A percentile compares a stretch with the other conserved stretches of the same genome.
Conservation (phyloP, 2,329 filamentous ascomycete genomes). For the Alternaria arbusti region DNA sequence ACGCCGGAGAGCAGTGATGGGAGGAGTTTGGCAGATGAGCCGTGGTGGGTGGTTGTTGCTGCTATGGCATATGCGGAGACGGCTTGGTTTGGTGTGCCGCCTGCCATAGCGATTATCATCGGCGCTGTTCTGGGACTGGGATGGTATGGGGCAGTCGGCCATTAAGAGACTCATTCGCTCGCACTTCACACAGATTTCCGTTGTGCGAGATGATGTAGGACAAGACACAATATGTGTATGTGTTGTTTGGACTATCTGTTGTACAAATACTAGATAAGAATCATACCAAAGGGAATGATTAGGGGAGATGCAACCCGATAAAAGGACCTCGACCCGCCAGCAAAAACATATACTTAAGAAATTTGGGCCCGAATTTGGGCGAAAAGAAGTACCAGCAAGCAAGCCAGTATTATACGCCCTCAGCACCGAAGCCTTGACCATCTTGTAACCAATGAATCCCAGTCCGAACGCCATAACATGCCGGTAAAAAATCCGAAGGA, state of each 20-base stretch:
- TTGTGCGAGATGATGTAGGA: too few relatives aligned
- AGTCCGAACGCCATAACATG: neutral
- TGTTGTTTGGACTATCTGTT: neutral
- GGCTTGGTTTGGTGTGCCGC: constrained; percentile 49
- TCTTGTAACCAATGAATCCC: neutral
- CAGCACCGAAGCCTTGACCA: neutral
- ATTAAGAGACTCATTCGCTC: neutral
- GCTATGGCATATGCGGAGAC: constrained; percentile 50
- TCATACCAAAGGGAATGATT: neutral
- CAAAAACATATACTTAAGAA: neutral
- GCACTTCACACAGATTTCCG: neutral
- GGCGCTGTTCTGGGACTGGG: constrained; percentile 49
- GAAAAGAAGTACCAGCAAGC: neutral
- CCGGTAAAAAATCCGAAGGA: neutral
- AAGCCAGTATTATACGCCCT: neutral
- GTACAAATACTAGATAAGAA: neutral
- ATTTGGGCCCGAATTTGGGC: neutral
- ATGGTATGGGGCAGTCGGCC: constrained; percentile 50
- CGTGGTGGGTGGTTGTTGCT: constrained; percentile 56
- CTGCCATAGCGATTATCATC: constrained; percentile 49
- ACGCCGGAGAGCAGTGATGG: constrained; percentile 45
- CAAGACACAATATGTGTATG: neutral
- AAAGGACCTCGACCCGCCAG: constrained; percentile 8
- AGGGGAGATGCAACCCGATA: constrained; percentile 9
- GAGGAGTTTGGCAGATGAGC: constrained; percentile 47